Evolutionary conservation across 179 eudicot species (phyloP), one percentile per base, ranked within the genome.

Genomic region (Silene vulgaris): DNA sequence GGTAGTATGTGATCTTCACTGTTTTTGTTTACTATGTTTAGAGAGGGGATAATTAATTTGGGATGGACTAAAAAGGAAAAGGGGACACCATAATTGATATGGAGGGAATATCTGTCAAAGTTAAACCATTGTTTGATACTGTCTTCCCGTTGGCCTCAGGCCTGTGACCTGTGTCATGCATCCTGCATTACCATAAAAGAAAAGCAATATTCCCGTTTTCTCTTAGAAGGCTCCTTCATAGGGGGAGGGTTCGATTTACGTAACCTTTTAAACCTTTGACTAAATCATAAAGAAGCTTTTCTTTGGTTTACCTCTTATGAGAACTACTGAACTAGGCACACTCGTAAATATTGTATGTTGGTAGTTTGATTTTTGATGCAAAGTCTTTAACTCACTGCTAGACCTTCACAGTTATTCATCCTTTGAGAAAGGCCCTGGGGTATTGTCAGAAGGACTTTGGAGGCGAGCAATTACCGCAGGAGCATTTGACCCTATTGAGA

Each of bases 391-490:
- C 75, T 77, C 60, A 71, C 40, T 76, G 30, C 65, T 59, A 64
- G 79, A 73, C 70, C 50, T 83, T 85, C 81, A 63, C 83, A 95
- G 99, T 69, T 86, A 87, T 77, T 84, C 91, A 29, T 76, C 89
- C 52, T 79, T 88, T 74, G 93, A 89, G 66, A 88, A 88, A 84
- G 85, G 81, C 61, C 83, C 91, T 59, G 85, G 81, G 65, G 17
- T 83, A 57, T 72, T 92, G 64, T 86, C 95, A 14, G 91, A 84
- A 83, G 99, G 97, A 74, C 92, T 95, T 23, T 95, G 99, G 99
- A 89, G 90, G 77, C 82, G 99, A 78, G 99, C 97, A 73, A 81
- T 80, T 78, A 79, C 89, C 67, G 95, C 97, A 59, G 97, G 97
- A 78, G 99, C 96, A 71, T 87, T 62, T 80, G 86, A 86, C 83